Percentiles rank a stretch among this genome's conserved stretches.
phyloP scores from a whole-genome alignment of 1,284 basidiomycete genomes.

The Tremellales sp. region DNA sequence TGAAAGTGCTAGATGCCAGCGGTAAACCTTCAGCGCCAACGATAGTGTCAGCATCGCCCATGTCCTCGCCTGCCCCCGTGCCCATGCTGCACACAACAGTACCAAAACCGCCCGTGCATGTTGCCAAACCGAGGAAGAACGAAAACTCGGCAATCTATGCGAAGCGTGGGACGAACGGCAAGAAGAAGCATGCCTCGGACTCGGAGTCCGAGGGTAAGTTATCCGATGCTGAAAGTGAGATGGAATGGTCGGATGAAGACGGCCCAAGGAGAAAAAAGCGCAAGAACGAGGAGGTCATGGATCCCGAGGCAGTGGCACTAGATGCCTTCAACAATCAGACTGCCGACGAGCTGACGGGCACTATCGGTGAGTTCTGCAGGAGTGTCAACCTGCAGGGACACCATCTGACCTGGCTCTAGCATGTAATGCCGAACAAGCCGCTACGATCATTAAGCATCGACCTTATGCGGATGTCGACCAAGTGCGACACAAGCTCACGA shows the following conservation, averaged over 20 bases:
- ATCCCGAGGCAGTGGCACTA: conserved; percentile 57
- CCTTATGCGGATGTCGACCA: conserved; percentile 79
- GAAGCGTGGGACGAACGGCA: conserved; percentile 27
- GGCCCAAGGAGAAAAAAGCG: conserved; percentile 30
- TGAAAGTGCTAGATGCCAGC: too few relatives aligned
- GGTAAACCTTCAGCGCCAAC: too few relatives aligned
- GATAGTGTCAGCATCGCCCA: conserved; percentile 1
- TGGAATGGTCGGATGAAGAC: conserved; percentile 37
- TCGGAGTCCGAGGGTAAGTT: conserved; percentile 23
- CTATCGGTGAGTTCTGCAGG: conserved; percentile 74
- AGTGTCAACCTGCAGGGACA: conserved; percentile 3
- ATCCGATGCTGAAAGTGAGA: conserved; percentile 43
- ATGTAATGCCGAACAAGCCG: conserved; percentile 76
- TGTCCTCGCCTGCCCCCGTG: neutral
- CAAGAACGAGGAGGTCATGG: conserved; percentile 30
- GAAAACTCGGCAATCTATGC: conserved; percentile 48
- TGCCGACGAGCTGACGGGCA: conserved; percentile 72
- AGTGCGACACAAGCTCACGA: conserved; percentile 69
- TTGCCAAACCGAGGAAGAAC: conserved; percentile 29
- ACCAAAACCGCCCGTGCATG: neutral
- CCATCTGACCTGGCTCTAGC: conserved; percentile 55
- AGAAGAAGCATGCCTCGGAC: conserved; percentile 57
- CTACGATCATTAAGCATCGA: conserved; percentile 70
- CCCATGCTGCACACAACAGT: neutral
- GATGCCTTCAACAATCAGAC: conserved; percentile 82